Conservation (phyloP, 352 stramenopile genomes). For the Albugo candida region DNA sequence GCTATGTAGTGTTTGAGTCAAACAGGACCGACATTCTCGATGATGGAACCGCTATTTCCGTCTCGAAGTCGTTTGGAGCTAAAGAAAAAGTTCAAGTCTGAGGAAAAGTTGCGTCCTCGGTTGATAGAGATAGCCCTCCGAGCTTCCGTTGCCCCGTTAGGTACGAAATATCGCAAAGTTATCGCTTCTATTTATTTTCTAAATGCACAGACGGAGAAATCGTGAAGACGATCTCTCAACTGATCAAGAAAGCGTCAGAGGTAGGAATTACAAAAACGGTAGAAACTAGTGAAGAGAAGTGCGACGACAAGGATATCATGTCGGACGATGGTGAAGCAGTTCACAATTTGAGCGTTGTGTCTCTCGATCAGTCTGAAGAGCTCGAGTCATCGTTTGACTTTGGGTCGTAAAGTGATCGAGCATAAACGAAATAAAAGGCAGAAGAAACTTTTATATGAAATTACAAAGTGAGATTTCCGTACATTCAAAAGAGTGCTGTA, state of each 20-base stretch:
- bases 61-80: constrained; percentile 64
- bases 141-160: constrained; percentile 38
- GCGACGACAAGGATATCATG: not conserved
- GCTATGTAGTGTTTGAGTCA: constrained; percentile 41
- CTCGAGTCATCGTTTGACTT: too few species aligned
- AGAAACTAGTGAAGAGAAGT: not conserved
- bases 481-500: too few species aligned
- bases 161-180: constrained; percentile 4
- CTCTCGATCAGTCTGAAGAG: too few species aligned
- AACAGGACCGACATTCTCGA: constrained; percentile 67
- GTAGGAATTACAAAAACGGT: too few species aligned
- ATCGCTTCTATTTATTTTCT: not conserved
- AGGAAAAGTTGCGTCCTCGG: constrained; percentile 53
- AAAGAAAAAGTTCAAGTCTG: constrained; percentile 78
- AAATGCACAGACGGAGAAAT: constrained; percentile 40
- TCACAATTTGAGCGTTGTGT: too few species aligned
- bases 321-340: not conserved
- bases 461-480: too few species aligned
- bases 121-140: constrained; percentile 68
- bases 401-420: too few species aligned
- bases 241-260: constrained; percentile 30
- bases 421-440: too few species aligned
- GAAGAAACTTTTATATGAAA: too few species aligned
- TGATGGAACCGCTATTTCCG: constrained; percentile 73
- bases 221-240: constrained; percentile 53